phyloP scores from a whole-genome alignment of 148 eudicot species.

The Rhododendron mucronatum region DNA sequence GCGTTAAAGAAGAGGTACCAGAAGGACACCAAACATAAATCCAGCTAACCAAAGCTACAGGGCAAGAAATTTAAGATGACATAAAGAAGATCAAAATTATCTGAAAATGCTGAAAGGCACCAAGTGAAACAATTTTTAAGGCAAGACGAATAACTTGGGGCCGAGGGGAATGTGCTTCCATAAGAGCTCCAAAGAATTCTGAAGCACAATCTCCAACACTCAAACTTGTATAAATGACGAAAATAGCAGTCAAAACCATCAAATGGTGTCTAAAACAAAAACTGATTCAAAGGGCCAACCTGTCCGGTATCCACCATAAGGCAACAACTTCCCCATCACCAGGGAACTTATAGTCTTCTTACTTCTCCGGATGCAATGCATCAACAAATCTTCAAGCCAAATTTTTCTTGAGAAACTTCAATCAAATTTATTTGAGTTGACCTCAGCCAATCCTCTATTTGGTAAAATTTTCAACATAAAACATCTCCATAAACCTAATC shows the following conservation, averaged over 20 bases:
- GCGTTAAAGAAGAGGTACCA: not conserved
- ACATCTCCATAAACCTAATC: not conserved
- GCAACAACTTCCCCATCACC: conserved; percentile 50
- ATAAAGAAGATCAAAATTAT: not conserved
- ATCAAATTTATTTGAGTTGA: not conserved
- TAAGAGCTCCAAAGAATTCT: not conserved
- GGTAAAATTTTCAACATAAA: not conserved
- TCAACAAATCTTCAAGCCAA: not conserved
- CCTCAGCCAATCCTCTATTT: not conserved
- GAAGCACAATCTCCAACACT: not conserved
- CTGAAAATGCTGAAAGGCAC: not conserved
- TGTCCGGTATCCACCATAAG: not conserved
- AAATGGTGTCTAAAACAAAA: not conserved
- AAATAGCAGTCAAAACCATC: not conserved
- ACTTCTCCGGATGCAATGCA: conserved; percentile 12
- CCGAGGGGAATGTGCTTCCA: not conserved
- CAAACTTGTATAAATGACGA: not conserved
- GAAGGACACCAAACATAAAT: not conserved
- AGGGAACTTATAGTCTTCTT: conserved; percentile 38
- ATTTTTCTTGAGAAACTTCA: not conserved
- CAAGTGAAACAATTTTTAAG: not conserved
- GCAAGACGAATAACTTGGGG: not conserved
- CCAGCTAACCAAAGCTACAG: not conserved
- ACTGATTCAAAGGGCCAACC: not conserved
- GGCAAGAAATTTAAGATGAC: not conserved